phyloP scores from a whole-genome alignment of 768 basidiomycete genomes.

The Mycena sanguinolenta region DNA sequence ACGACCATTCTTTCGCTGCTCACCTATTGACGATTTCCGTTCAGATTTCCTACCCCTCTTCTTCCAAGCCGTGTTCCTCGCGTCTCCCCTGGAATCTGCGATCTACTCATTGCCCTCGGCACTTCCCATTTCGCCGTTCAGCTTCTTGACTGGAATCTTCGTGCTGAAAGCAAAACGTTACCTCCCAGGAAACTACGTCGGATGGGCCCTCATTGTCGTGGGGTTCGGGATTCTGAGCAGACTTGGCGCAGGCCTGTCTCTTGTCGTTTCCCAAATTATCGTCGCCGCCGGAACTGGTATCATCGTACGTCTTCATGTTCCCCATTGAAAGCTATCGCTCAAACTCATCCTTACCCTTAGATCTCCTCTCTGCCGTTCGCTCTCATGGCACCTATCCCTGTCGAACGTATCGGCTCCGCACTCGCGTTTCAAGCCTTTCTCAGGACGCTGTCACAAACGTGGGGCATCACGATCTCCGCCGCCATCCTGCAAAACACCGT shows the following conservation, averaged over 20 bases:
- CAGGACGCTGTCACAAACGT: conserved; percentile 6
- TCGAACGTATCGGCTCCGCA: conserved; percentile 5
- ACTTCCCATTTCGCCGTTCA: conserved; percentile 8
- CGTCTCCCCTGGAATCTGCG: conserved; percentile 10
- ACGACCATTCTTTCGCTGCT: not conserved
- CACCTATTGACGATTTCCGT: not conserved
- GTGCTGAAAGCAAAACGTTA: conserved; percentile 3
- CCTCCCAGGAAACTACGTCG: conserved; percentile 1
- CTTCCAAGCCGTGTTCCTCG: conserved; percentile 14
- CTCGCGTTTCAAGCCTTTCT: conserved; percentile 14
- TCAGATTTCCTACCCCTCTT: conserved; percentile 15
- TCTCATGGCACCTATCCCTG: conserved; percentile 16
- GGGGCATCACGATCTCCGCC: conserved; percentile 13
- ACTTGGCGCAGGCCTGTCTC: not conserved
- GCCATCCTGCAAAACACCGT: conserved; percentile 16
- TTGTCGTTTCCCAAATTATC: conserved; percentile 2
- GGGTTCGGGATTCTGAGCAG: conserved; percentile 3
- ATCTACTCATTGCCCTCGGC: conserved; percentile 5
- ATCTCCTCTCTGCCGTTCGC: conserved; percentile 12
- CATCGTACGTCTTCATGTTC: too few relatives aligned
- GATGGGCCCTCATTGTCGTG: not conserved
- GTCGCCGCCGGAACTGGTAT: too few relatives aligned
- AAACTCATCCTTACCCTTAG: not conserved
- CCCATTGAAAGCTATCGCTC: not conserved
- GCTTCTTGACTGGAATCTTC: not conserved